Base-by-base conservation (phyloP, 768 basidiomycete species). In the Amanita inopinata region DNA sequence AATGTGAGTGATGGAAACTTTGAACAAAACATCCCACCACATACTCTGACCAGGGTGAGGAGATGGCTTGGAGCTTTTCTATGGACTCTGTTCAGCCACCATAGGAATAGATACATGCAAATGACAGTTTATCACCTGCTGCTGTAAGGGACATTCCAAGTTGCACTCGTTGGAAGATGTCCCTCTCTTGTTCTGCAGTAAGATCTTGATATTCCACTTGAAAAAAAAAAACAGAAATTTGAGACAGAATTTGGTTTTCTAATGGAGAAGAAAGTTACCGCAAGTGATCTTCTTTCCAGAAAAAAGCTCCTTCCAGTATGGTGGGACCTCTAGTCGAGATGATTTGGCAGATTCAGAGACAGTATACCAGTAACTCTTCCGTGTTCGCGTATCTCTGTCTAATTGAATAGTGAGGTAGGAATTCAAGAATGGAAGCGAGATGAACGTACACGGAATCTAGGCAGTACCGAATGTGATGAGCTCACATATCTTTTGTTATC, bases 151-250 rank as follows among this genome's bases (percentile, higher is more conserved):
- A 65, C 63, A 86, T 76, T 41, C 87, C 87, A 30, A 90, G 58
- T 51, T 91, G 88, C 11, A 91, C 87, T 19, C 88, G 69, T 51
- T 85, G 81, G 53, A 86, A 87, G 15, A 89, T 79, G 40, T 90
- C 87, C 37, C 86, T 74, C 57, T 90, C 85, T 3, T 67, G 62
- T 4, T 66, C 64, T 9, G 73, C 65, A 2, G 67, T 56, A 1
- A 90, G 61, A 20, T 64, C 56, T 25, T 64, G 58, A 50, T 89
- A 90, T 58, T 87, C 83, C 36, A 86, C 86, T 88, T 41, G 15
- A 8, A 17, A n/a, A n/a, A n/a, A n/a, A n/a, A n/a, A n/a, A n/a
- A n/a, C n/a, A n/a, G 31, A 6, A 37, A 19, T n/a, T 8, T 33
- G 24, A 31, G 40, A 24, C 28, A 5, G 5, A 18, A 18, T 24